These are phyloP conservation scores for Dipteronia sinensis DNA, from an alignment of 345 rosid genomes.

Conservation along the genomic window DNA sequence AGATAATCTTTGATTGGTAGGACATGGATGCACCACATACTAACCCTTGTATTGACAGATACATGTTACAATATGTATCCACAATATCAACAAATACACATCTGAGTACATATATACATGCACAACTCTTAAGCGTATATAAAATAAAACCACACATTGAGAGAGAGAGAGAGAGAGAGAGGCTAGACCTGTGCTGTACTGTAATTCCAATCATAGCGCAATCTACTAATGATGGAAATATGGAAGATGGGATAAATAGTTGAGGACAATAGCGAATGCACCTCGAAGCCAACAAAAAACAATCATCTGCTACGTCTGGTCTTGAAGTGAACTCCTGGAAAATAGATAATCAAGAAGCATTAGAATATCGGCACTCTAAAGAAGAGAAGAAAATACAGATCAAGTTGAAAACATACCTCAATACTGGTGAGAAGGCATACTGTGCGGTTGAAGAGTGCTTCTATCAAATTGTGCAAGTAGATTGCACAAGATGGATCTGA, in stretches of 20 bases:
- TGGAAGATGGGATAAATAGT: slow-evolving; percentile 74
- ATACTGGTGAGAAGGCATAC: slow-evolving; percentile 80
- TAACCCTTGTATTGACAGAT: neutral
- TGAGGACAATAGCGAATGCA: slow-evolving; percentile 97
- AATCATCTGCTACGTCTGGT: slow-evolving; percentile 97
- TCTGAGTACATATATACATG: no score
- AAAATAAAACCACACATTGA: no score
- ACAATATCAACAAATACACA: neutral
- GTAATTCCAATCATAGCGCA: slow-evolving; percentile 86
- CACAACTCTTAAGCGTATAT: neutral
- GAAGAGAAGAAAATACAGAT: slow-evolving; percentile 16
- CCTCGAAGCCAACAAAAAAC: slow-evolving; percentile 91
- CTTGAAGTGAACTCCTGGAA: slow-evolving; percentile 89
- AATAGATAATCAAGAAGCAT: slow-evolving; percentile 21
- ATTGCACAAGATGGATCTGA: slow-evolving; percentile 87
- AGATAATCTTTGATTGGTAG: neutral
- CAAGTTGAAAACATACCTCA: slow-evolving; percentile 52
- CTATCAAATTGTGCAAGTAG: slow-evolving; percentile 87
- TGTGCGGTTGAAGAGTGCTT: slow-evolving; percentile 85
- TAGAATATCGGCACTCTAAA: slow-evolving; percentile 1
- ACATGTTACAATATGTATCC: neutral
- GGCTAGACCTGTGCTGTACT: slow-evolving; percentile 84
- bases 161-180: slow-evolving; percentile 21
- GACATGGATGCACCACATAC: neutral
- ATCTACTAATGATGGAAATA: slow-evolving; percentile 79